Percentiles rank a stretch among this genome's conserved stretches.
These are phyloP conservation scores for Blepharisma japonicum DNA, from an alignment of 73 alveolate species.

Conservation along the genomic window DNA sequence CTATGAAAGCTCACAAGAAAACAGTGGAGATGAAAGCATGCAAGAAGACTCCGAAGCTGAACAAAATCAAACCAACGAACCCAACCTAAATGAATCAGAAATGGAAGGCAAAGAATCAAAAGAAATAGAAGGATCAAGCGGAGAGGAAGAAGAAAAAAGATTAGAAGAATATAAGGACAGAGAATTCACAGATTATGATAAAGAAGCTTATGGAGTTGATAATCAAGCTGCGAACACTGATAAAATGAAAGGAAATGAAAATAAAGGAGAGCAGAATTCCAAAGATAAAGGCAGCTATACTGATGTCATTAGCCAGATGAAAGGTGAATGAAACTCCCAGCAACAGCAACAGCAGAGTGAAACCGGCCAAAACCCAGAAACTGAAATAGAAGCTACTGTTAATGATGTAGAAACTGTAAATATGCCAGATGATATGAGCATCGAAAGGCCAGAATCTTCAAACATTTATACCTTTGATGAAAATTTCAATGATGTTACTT, in stretches of 20 bases:
- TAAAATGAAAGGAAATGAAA: constrained; percentile 38
- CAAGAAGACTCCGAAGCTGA: constrained; percentile 14
- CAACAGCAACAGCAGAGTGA: constrained; percentile 36
- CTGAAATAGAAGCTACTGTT: constrained; percentile 33
- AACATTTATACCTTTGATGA: background rate
- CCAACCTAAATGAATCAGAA: background rate
- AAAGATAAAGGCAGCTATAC: constrained; percentile 41
- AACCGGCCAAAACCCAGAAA: constrained; percentile 34
- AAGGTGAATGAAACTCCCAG: constrained; percentile 46
- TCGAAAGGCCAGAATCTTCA: background rate
- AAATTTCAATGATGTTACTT: background rate
- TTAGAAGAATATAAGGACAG: constrained; percentile 36
- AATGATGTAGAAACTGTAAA: background rate
- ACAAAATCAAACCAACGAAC: background rate
- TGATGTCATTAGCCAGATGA: constrained; percentile 38
- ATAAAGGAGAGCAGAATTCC: constrained; percentile 55
- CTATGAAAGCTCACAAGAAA: constrained; percentile 39
- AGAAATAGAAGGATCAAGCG: constrained; percentile 59
- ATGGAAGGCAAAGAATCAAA: constrained; percentile 31
- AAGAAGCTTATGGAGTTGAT: constrained; percentile 20
- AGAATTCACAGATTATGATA: constrained; percentile 34
- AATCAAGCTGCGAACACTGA: background rate
- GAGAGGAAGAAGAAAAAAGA: constrained; percentile 47
- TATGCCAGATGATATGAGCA: background rate
- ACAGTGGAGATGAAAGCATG: background rate